Evolutionary conservation across 2,329 filamentous ascomycete species (phyloP).

Genomic region (Neoarthrinium moseri): DNA sequence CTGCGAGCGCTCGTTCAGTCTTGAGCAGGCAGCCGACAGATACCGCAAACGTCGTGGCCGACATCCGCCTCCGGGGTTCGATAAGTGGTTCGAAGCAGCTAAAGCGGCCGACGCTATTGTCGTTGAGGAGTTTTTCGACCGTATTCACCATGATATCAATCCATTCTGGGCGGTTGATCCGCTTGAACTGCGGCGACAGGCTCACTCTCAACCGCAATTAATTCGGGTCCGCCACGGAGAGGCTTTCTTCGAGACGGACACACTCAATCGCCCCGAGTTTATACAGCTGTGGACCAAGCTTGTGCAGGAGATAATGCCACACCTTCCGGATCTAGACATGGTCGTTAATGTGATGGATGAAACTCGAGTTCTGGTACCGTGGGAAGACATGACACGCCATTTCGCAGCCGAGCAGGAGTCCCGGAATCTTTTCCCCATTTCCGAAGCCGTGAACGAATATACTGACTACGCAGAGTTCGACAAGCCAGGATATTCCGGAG

Average conservation of each 20-base stretch:
- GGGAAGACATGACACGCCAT: constrained; percentile 53
- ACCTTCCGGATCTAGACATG: constrained; percentile 65
- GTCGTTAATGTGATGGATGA: constrained; percentile 66
- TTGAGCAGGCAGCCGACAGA: constrained; percentile 50
- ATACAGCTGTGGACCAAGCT: constrained; percentile 46
- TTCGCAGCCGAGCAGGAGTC: constrained; percentile 45
- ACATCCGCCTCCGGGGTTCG: constrained; percentile 60
- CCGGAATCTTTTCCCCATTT: constrained; percentile 40
- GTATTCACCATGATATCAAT: constrained; percentile 59
- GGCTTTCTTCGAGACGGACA: constrained; percentile 33
- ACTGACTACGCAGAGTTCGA: constrained; percentile 39
- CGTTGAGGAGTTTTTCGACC: constrained; percentile 62
- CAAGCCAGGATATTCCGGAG: constrained; percentile 23
- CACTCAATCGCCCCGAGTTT: constrained; percentile 36
- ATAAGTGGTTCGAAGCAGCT: constrained; percentile 56
- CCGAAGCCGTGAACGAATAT: constrained; percentile 41
- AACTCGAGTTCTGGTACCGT: constrained; percentile 59
- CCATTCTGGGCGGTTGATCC: constrained; percentile 58
- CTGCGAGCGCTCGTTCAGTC: constrained; percentile 41
- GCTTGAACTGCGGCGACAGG: constrained; percentile 32
- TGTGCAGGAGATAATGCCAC: constrained; percentile 27
- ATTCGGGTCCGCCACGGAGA: constrained; percentile 45
- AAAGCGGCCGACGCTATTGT: constrained; percentile 47
- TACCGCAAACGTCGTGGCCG: constrained; percentile 58
- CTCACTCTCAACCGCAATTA: constrained; percentile 38